phyloP scores from a whole-genome alignment of 805 yeast species.

The Hanseniaspora jakobsenii region DNA sequence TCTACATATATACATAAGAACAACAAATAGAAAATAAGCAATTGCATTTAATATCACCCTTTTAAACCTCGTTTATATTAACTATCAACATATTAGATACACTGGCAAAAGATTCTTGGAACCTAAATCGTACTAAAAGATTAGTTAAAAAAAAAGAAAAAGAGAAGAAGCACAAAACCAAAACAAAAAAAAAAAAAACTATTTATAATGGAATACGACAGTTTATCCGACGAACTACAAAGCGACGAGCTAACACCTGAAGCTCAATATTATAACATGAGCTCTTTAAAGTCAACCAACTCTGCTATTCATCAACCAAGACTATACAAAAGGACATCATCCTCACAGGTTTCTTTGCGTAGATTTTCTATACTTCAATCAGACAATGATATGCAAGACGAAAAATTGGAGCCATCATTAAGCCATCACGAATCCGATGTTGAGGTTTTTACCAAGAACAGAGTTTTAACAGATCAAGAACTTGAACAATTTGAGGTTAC shows the following conservation, averaged over 20 bases:
- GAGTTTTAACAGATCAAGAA: conserved; percentile 15
- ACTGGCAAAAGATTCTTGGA: no score
- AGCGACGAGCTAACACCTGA: background rate
- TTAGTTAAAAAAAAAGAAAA: no score
- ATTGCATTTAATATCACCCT: no score
- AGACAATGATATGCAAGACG: conserved; percentile 30
- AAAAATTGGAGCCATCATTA: conserved; percentile 25
- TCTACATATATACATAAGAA: no score
- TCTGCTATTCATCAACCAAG: conserved; percentile 9
- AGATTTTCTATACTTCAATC: conserved; percentile 22
- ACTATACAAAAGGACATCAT: conserved; percentile 11
- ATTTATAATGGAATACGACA: no score
- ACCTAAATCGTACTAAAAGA: no score
- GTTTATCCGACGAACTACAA: no score
- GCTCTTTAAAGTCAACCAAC: background rate
- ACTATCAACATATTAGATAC: no score
- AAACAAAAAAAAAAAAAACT: no score
- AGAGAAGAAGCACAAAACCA: no score
- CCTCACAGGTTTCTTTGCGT: conserved; percentile 14
- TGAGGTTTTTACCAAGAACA: conserved; percentile 23
- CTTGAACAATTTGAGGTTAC: background rate
- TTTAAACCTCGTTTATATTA: no score
- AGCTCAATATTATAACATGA: background rate
- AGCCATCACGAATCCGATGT: conserved; percentile 26
- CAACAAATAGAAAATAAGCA: no score